Conservation (phyloP, 768 basidiomycete species). For the Rhodosporidiobolus sp. region DNA sequence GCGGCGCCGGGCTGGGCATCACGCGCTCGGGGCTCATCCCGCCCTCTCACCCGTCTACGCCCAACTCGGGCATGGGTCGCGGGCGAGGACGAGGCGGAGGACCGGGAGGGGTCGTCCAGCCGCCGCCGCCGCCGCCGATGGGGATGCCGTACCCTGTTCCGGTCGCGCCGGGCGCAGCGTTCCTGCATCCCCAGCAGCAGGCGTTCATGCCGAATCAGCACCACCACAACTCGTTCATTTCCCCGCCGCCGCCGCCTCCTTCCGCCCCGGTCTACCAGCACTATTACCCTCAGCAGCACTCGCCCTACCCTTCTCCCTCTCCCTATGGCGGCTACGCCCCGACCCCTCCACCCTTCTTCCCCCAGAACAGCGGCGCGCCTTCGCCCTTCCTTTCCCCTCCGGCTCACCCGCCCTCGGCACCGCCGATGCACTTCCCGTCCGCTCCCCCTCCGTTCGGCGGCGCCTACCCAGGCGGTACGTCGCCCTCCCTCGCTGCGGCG, state of each 20-base stretch:
- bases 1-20: slow-evolving; percentile 39
- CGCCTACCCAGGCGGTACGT: too few species aligned
- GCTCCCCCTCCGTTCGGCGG: too few species aligned
- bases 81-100: not conserved
- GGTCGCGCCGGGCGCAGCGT: not conserved
- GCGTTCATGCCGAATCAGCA: not conserved
- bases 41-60: not conserved
- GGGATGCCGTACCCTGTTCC: not conserved
- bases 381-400: not conserved
- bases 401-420: too few species aligned
- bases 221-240: not conserved
- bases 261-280: too few species aligned
- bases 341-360: not conserved
- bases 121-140: slow-evolving; percentile 6
- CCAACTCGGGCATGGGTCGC: not conserved
- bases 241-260: not conserved
- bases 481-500: too few species aligned
- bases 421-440: too few species aligned
- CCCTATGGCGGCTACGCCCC: not conserved
- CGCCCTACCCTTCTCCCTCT: too few species aligned
- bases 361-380: not conserved
- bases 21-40: slow-evolving; percentile 28
- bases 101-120: not conserved
- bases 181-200: not conserved
- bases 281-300: not conserved